These are phyloP conservation scores for Pleurotus cornucopiae DNA, from an alignment of 768 basidiomycete species.

Conservation along the genomic window DNA sequence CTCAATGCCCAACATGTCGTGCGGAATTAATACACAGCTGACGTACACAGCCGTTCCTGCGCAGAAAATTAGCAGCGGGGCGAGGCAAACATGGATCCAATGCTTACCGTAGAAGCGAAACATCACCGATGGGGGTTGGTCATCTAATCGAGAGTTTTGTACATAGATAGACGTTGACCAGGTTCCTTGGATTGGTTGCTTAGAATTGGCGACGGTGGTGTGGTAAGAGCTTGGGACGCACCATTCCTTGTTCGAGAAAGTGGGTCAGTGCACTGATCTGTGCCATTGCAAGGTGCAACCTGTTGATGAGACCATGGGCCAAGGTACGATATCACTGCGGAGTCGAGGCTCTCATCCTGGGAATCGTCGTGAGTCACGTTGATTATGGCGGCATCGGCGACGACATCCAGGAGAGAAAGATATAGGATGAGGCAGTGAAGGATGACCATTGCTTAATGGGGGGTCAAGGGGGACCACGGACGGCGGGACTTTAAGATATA, in stretches of 20 bases:
- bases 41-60: neutral
- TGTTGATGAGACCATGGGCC: no score
- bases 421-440: neutral
- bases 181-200: neutral
- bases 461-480: no score
- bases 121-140: neutral
- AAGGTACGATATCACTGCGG: no score
- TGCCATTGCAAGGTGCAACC: no score
- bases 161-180: neutral
- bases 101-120: neutral
- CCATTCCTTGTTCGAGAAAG: no score
- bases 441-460: no score
- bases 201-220: no score
- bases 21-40: neutral
- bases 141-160: neutral
- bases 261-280: no score
- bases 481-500: no score
- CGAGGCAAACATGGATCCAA: no score
- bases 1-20: neutral
- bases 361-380: neutral
- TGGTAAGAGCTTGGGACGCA: no score
- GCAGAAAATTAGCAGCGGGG: neutral
- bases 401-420: neutral
- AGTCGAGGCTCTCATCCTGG: no score
- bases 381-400: neutral